Base-by-base conservation (phyloP, 1,284 basidiomycete genomes). In the Trametes sp. region DNA sequence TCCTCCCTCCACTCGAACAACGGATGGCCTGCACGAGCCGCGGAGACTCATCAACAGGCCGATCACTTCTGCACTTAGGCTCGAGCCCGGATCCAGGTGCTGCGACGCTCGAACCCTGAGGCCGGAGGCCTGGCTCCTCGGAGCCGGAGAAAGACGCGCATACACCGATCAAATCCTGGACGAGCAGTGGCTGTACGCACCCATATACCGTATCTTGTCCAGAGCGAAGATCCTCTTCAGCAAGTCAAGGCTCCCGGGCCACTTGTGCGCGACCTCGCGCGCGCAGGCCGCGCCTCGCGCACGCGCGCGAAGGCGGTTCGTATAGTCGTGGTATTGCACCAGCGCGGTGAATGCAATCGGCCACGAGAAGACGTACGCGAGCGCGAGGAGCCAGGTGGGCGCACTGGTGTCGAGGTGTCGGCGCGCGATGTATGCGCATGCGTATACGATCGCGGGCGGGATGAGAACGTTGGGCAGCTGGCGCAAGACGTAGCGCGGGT, bases 181-280 rank as follows among this genome's bases (percentile, higher is more conserved):
- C 13, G 23, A 51, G 14, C 33, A n/a, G 48, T 26, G 42, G 42
- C 53, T 21, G 42, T 35, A 62, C 69, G 61, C 46, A 73, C 72
- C 52, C 54, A 60, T 62, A 54, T 61, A 69, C 19, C 28, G 31
- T 58, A 42, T 54, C 56, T 58, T 64, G 51, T 61, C 56, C 4
- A 35, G 1, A 31, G 58, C 36, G 26, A 63, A 67, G 38, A 64
- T 61, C 36, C 28, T 29, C 24, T 29, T 23, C 9, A 73, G 21
- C 10, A 71, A 8, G 52, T 74, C 73, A n/a, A 73, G 9, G 24
- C 72, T 67, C 16, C 67, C 71, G 2, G 67, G 66, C 41, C 45
- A 60, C 53, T 66, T 68, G 26, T 59, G 57, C 16, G 57, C 45
- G 29, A 74, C 50, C 36, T 24, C 53, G 19, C 61, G 66, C 4